Evolutionary conservation across 805 yeast genomes (phyloP), one percentile per base, ranked within the genome.

Genomic region (Spathaspora girioi): DNA sequence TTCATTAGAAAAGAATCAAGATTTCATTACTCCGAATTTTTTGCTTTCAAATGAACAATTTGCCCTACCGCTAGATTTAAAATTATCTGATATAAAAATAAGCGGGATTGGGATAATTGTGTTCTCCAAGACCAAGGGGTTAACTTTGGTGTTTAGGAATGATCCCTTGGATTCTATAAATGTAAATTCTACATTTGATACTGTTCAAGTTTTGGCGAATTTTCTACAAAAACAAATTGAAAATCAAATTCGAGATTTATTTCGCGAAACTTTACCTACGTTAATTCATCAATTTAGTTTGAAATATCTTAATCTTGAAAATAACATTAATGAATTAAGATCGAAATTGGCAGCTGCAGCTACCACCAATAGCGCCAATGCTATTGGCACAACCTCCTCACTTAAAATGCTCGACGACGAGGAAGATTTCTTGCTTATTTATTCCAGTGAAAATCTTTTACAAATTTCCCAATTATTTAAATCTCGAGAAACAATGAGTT

Each of bases 41-140:
- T 74, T 82, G 27, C 77, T 84, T 6, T 83, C 91, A 2, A 76
- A 80, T 43, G 83, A 83, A 49, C 79, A 87, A 32, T 84, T 90
- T 61, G 83, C 88, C 15, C 81, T 90, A 48, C 97, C 97, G 4
- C 75, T 90, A 57, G 88, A 87, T 62, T 74, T 90, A 59, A 84
- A 86, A 40, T 71, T 90, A 49, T 81, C 90, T 41, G 84, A 87
- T 50, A 84, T 90, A 54, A 77, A 78, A 58, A 75, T 90, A 48
- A 81, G 84, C 51, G 94, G 96, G 1, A 90, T 91, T 53, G 90
- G 92, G 20, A 86, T 90, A 49, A 82, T 89, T 54, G 97, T 90
- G 3, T 90, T 87, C 64, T 82, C 87, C 27, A 85, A 87, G 60
- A 77, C 87, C 3, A 89, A 89, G 61, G 97, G 97, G 1, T 76